These are phyloP conservation scores for Cercospora brassicicola DNA, from an alignment of 2,329 filamentous ascomycete species.

Conservation along the genomic window DNA sequence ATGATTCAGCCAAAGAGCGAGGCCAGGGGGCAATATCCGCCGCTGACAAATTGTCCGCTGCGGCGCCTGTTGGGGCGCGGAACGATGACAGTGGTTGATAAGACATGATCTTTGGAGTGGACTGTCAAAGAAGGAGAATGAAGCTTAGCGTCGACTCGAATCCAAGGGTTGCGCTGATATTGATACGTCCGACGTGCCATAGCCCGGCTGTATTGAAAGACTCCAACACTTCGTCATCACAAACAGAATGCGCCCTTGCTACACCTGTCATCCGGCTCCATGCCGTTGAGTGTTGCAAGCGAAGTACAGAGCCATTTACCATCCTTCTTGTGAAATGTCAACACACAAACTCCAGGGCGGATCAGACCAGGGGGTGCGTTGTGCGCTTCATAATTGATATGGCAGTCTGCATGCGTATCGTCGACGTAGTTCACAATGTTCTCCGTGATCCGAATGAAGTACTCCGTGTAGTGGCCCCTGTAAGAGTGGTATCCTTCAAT, in stretches of 20 bases:
- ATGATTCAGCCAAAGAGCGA: background rate
- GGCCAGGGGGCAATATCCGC: background rate
- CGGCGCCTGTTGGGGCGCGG: background rate
- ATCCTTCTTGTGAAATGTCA: conserved; percentile 8
- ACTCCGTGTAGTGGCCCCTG: background rate
- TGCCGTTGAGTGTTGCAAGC: conserved; percentile 1
- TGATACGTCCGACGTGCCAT: background rate
- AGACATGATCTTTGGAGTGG: background rate
- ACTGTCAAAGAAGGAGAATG: background rate
- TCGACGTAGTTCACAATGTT: conserved; percentile 4
- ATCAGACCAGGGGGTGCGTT: background rate
- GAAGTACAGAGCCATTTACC: background rate
- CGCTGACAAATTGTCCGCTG: background rate
- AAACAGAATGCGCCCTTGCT: background rate
- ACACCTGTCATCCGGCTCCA: conserved; percentile 5
- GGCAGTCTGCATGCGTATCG: conserved; percentile 1
- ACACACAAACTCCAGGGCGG: background rate
- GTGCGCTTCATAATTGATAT: background rate
- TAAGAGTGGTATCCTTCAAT: background rate
- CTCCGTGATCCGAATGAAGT: background rate
- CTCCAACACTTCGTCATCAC: background rate
- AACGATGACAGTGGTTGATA: background rate
- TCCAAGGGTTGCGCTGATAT: background rate
- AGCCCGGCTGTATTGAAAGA: background rate
- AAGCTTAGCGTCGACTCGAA: background rate